Conservation (phyloP, 257 asterid genomes). For the Craterostigma plantagineum region DNA sequence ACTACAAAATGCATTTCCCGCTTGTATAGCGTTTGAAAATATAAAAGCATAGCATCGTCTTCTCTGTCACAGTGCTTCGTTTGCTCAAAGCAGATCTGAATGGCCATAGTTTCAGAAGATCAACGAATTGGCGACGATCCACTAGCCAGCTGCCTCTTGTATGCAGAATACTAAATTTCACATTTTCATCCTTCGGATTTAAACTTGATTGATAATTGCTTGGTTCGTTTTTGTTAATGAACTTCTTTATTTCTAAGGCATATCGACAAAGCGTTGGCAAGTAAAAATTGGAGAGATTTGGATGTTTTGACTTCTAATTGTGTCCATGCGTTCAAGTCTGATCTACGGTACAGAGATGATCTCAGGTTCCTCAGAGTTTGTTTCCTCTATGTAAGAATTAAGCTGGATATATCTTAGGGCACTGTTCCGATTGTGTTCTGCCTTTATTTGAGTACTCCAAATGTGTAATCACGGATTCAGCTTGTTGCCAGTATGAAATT, state of each 20-base stretch:
- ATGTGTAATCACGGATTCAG: neutral
- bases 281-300: constrained; percentile 16
- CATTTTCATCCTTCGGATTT: neutral
- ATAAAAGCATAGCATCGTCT: too few relatives aligned
- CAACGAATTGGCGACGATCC: constrained; percentile 28
- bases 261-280: constrained; percentile 21
- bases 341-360: constrained; percentile 54
- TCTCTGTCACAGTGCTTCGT: too few relatives aligned
- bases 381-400: constrained; percentile 55
- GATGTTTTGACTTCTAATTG: constrained; percentile 31
- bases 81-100: constrained; percentile 4
- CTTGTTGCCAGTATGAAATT: too few relatives aligned
- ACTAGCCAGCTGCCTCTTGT: constrained; percentile 56
- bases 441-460: neutral
- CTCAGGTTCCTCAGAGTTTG: constrained; percentile 86
- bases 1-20: too few relatives aligned
- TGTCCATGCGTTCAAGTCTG: constrained; percentile 39
- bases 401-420: neutral
- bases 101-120: constrained; percentile 30
- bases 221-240: constrained; percentile 2
- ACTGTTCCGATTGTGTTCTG: neutral
- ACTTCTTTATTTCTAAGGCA: constrained; percentile 22
- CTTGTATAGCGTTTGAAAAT: too few relatives aligned
- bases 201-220: too few relatives aligned
- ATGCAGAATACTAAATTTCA: neutral